Base-by-base conservation (phyloP, 352 stramenopile species). In the Elongisporangium undulatum region DNA sequence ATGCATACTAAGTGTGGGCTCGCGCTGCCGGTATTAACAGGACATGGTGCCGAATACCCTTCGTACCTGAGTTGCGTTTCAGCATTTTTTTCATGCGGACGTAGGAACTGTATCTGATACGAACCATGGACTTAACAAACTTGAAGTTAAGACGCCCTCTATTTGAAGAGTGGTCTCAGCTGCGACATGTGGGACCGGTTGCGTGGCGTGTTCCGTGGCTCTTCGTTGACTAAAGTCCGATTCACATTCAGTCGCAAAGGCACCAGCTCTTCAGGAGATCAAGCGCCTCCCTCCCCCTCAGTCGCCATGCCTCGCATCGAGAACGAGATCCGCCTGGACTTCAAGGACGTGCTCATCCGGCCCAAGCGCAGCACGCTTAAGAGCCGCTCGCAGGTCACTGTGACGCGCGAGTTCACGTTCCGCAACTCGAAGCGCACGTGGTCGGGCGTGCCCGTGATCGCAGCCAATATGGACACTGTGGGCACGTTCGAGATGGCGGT, bases 311-410 rank as follows among this genome's bases (percentile, higher is more conserved):
- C 89, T 64, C 84, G 90, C 56, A 89, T 97, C 59, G 91, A 97
- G 72, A 87, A 79, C 4, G 91, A 97, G 53, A 63, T 96, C 51
- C 94, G 94, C 49, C 75, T 97, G 50, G 91, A 97, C 71, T 97
- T 97, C 69, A 97, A 97, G 72, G 91, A 97, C 65, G 91, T 97
- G 58, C 80, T 97, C 17, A 97, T 97, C 72, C 85, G 90, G n/a
- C 91, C 91, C 53, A 97, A 97, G 82, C 87, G 91, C 45, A 94
- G 77, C 58, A 97, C 88, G 49, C 74, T 97, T 49, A 95, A 94
- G 71, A 95, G 80, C 68, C 82, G 90, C 61, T 88, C 78, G 22
- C 79, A 97, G 63, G 89, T 97, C 17, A 71, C 80, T 48, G 75
- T 96, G 17, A 63, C 73, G 55, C 79, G 83, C 62, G 77, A 86